These are phyloP conservation scores for Breviolum minutum DNA, from an alignment of 73 alveolate genomes.

Conservation along the genomic window DNA sequence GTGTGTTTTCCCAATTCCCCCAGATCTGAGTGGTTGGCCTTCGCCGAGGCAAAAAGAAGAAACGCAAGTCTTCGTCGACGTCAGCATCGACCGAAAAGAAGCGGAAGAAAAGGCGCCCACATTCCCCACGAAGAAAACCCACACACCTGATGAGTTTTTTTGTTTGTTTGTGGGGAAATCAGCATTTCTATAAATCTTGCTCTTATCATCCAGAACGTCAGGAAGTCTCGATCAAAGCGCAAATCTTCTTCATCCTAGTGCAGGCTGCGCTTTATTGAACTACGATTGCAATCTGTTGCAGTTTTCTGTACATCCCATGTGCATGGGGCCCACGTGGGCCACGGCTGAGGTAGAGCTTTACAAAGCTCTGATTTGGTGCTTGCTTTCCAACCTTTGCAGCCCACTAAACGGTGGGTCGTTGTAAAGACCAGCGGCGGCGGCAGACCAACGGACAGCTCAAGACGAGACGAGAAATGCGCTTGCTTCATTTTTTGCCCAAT, in stretches of 20 bases:
- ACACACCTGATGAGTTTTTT: no score
- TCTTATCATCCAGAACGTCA: neutral
- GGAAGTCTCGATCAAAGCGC: slow-evolving; percentile 66
- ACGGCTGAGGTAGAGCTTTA: neutral
- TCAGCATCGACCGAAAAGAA: slow-evolving; percentile 51
- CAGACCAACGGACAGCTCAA: slow-evolving; percentile 24
- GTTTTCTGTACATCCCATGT: no score
- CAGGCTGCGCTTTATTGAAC: neutral
- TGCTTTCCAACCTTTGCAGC: slow-evolving; percentile 37
- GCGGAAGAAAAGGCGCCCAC: neutral
- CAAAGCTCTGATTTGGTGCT: neutral
- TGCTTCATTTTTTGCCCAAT: neutral
- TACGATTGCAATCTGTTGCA: no score
- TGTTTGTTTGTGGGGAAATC: no score
- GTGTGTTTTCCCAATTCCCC: no score
- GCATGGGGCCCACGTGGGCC: neutral
- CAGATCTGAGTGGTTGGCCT: no score
- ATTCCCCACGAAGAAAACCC: no score
- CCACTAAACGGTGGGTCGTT: slow-evolving; percentile 45
- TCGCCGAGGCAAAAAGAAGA: slow-evolving; percentile 46
- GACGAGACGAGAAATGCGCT: neutral
- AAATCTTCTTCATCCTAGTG: slow-evolving; percentile 42
- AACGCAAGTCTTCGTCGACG: slow-evolving; percentile 41
- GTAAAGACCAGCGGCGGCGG: neutral
- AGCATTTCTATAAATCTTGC: neutral